Evolutionary conservation across 139 green algal genomes (phyloP).

Genomic region (Raphidocelis subcapitata): DNA sequence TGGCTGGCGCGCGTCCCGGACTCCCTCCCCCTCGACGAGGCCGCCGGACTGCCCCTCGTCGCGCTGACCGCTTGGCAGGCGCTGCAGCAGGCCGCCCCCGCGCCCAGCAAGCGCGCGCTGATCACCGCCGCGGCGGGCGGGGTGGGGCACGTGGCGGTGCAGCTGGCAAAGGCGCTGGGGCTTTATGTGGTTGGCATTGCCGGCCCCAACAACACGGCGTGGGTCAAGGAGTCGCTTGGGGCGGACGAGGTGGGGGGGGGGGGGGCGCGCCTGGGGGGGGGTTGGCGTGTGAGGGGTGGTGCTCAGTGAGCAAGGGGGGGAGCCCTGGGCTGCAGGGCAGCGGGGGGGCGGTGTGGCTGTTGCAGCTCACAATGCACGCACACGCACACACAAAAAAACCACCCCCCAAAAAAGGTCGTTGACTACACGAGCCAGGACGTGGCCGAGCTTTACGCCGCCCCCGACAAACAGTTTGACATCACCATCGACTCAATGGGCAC

Average conservation of each 20-base stretch:
- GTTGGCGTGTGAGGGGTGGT: too few relatives aligned
- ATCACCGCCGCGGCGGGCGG: neutral
- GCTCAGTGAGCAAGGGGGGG: too few relatives aligned
- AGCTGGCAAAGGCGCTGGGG: slow-evolving; percentile 22
- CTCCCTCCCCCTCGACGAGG: slow-evolving; percentile 15
- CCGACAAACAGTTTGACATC: slow-evolving; percentile 13
- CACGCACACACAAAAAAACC: too few relatives aligned
- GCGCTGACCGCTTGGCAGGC: slow-evolving; percentile 31
- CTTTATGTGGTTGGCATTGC: slow-evolving; percentile 14
- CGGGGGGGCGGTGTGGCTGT: too few relatives aligned
- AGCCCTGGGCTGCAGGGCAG: too few relatives aligned
- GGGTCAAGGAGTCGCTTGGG: slow-evolving; percentile 10
- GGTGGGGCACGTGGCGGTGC: slow-evolving; percentile 9
- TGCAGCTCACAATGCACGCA: too few relatives aligned
- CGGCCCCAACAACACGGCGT: slow-evolving; percentile 16
- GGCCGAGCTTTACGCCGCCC: neutral
- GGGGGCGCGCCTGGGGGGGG: too few relatives aligned
- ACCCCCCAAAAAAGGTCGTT: neutral
- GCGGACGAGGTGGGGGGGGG: slow-evolving; percentile 8
- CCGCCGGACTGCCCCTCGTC: slow-evolving; percentile 28
- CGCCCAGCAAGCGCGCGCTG: neutral
- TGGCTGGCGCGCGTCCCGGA: slow-evolving; percentile 17
- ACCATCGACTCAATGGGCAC: slow-evolving; percentile 21
- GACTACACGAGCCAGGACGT: slow-evolving; percentile 22
- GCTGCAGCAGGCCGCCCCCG: slow-evolving; percentile 6